phyloP scores from a whole-genome alignment of 495 filamentous ascomycete genomes.

The Xylaria nigripes region DNA sequence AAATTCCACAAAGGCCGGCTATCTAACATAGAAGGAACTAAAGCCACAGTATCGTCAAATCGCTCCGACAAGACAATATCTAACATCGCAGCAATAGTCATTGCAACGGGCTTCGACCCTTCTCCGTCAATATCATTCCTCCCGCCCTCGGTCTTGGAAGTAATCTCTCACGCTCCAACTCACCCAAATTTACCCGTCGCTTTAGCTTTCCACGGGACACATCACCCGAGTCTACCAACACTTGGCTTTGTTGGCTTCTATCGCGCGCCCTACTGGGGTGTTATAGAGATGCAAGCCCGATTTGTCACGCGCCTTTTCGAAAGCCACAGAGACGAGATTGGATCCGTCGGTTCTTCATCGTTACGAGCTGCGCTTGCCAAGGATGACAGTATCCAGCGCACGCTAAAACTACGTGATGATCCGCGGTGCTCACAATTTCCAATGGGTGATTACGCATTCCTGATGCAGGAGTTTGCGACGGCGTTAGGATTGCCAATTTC shows the following conservation, averaged over 20 bases:
- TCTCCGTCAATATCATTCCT: conserved; percentile 53
- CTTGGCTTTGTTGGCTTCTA: conserved; percentile 83
- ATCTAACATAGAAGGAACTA: conserved; percentile 19
- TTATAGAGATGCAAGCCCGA: conserved; percentile 80
- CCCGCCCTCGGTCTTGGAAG: conserved; percentile 43
- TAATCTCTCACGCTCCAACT: conserved; percentile 45
- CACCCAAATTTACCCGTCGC: conserved; percentile 59
- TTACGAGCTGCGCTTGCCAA: conserved; percentile 24
- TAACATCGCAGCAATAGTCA: conserved; percentile 57
- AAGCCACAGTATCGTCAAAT: conserved; percentile 29
- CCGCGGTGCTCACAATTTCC: conserved; percentile 57
- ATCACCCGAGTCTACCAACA: conserved; percentile 51
- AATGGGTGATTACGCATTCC: conserved; percentile 71
- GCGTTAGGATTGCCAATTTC: conserved; percentile 40
- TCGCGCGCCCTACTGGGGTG: conserved; percentile 76
- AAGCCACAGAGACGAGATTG: conserved; percentile 2
- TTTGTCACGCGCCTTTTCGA: conserved; percentile 47
- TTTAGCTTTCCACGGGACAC: conserved; percentile 56
- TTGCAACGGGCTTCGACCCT: conserved; percentile 71
- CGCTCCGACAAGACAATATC: conserved; percentile 30
- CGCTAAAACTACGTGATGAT: conserved; percentile 35
- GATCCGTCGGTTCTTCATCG: conserved; percentile 3
- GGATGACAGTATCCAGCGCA: conserved; percentile 39
- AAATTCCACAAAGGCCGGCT: conserved; percentile 38
- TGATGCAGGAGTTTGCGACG: conserved; percentile 62